phyloP scores from a whole-genome alignment of 2,329 filamentous ascomycete genomes.

The Phaeoacremonium minimum region DNA sequence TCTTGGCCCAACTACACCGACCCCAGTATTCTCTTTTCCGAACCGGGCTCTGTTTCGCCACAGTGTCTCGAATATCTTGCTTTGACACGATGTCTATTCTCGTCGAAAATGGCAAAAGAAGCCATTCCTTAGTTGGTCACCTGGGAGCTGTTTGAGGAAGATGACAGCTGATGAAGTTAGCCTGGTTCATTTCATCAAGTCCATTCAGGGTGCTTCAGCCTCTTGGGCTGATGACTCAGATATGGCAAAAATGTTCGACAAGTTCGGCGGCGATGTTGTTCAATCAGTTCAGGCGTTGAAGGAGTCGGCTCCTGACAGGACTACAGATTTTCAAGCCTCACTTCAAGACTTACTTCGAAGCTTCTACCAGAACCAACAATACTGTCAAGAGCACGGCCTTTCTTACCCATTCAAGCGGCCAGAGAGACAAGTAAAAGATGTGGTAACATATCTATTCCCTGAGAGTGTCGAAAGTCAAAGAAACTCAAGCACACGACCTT shows the following conservation, averaged over 20 bases:
- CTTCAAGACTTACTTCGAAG: slow-evolving; percentile 14
- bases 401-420: slow-evolving; percentile 20
- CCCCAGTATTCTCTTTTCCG: slow-evolving; percentile 18
- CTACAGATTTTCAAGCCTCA: slow-evolving; percentile 10
- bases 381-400: no score
- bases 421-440: slow-evolving; percentile 24
- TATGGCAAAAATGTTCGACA: slow-evolving; percentile 15
- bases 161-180: slow-evolving; percentile 14
- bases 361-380: no score
- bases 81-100: slow-evolving; percentile 28
- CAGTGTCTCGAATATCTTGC: slow-evolving; percentile 21
- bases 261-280: slow-evolving; percentile 27
- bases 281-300: slow-evolving; percentile 31
- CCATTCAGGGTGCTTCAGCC: slow-evolving; percentile 11
- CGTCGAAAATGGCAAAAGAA: slow-evolving; percentile 23
- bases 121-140: slow-evolving; percentile 23
- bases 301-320: slow-evolving; percentile 17
- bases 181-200: slow-evolving; percentile 17
- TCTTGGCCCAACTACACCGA: slow-evolving; percentile 13
- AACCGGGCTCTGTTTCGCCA: slow-evolving; percentile 13
- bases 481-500: no score
- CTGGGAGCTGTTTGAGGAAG: no score
- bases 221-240: slow-evolving; percentile 16
- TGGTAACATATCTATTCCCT: slow-evolving; percentile 18
- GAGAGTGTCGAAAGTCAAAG: no score